Percentiles rank a stretch among this genome's conserved stretches.
These are phyloP conservation scores for Flueggea neowawraea DNA, from an alignment of 441 rosid species.

Conservation along the genomic window DNA sequence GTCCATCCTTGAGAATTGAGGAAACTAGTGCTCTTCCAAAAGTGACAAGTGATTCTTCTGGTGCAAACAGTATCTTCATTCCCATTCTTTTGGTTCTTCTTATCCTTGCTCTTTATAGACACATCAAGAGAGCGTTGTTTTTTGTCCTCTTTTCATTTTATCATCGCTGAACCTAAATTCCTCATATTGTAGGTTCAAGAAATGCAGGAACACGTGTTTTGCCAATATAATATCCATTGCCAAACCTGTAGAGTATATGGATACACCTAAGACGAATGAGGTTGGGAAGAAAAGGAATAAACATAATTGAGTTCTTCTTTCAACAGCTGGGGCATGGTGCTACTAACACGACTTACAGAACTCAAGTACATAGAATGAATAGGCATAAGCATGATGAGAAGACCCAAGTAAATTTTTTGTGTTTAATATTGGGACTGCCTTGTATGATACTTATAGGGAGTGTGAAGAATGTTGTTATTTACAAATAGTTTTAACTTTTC, in stretches of 20 bases:
- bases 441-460: no score
- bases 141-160: no score
- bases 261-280: conserved; percentile 40
- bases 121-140: not conserved
- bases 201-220: conserved; percentile 53
- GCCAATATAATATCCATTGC: conserved; percentile 67
- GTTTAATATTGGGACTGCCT: no score
- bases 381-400: no score
- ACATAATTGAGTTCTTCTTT: conserved; percentile 63
- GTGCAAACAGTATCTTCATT: conserved; percentile 14
- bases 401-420: no score
- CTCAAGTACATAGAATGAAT: no score
- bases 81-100: not conserved
- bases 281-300: conserved; percentile 73
- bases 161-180: not conserved
- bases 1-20: conserved; percentile 70
- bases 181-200: conserved; percentile 38
- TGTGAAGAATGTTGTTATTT: no score
- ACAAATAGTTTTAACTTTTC: no score
- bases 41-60: conserved; percentile 37
- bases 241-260: conserved; percentile 36
- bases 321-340: conserved; percentile 70
- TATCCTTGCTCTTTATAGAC: not conserved
- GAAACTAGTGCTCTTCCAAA: conserved; percentile 29
- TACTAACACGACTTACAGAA: conserved; percentile 22